Evolutionary conservation across 139 green algal genomes (phyloP), one percentile per base, ranked within the genome.

Genomic region (Micractinium conductrix): DNA sequence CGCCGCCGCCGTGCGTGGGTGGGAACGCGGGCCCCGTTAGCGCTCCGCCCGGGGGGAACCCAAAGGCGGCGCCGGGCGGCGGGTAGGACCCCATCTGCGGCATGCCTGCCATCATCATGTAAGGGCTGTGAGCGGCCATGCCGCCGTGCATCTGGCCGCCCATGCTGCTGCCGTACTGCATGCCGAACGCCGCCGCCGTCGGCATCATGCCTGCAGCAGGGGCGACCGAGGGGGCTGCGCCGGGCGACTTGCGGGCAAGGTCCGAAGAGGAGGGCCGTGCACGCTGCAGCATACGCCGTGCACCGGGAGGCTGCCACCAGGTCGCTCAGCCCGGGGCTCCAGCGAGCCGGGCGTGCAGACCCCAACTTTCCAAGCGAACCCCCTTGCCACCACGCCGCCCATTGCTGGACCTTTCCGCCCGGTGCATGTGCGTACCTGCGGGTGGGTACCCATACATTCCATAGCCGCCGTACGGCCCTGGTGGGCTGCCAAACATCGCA

Each of bases 161-260:
- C 69, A 76, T 76, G 7, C 40, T 73, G 65, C 65, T 40, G 69
- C 69, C 69, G 24, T 38, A 76, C 69, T 48, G 69, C 69, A 81
- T 81, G 38, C 75, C 75, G 45, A 71, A 81, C 10, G 53, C 17
- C 1, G 45, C 58, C 2, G 37, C 38, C n/a, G n/a, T n/a, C 7
- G 74, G 74, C 75, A 81, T 50, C 75, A 81, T 81, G 53, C 75
- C 75, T 81, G 75, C n/a, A 35, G 4, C 35, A 73, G 67, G 30
- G 2, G 30, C 12, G n/a, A n/a, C 9, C n/a, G 63, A 37, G 63
- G 3, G 30, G 12, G n/a, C n/a, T n/a, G n/a, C n/a, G n/a, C n/a
- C n/a, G n/a, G n/a, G n/a, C n/a, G n/a, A n/a, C n/a, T n/a, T n/a
- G n/a, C n/a, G n/a, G n/a, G n/a, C n/a, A n/a, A n/a, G n/a, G n/a